Base-by-base conservation (phyloP, 345 rosid species). In the Aurinia saxatilis region DNA sequence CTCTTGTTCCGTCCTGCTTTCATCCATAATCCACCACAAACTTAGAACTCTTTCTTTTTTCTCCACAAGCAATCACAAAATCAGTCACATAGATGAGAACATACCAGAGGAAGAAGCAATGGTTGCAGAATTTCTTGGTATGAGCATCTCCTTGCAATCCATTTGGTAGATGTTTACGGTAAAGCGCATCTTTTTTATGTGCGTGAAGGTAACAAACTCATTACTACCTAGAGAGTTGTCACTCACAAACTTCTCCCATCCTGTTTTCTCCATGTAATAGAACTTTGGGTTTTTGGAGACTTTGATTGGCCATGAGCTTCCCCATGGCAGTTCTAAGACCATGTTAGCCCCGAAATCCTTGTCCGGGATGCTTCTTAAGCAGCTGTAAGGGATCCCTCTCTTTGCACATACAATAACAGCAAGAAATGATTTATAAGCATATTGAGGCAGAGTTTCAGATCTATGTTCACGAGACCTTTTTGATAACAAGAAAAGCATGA, bases 211-310 rank as follows among this genome's bases (percentile, higher is more conserved):
- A 33, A 71, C 48, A 15, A 57, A 45, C 60, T 71, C 75, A 35
- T 64, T 5, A n/a, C 50, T 7, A 6, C 75, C 70, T 30, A 71
- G 33, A 16, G 13, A 40, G 30, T 57, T 64, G 49, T 57, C 60
- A 1, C 49, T 71, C 54, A 71, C 12, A 44, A 71, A 64, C 66
- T 50, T 10, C 3, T 64, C 44, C 66, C 66, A 71, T 57, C 66
- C 70, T 7, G 3, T 4, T 64, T 50, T 42, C 49, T 71, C 65
- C 75, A 71, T 71, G 48, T 41, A 71, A 35, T 50, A 57, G 14
- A 40, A 64, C 2, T 5, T 14, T 35, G 7, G 7, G 53, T 40
- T 34, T 7, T 10, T 64, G 11, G 23, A 57, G 34, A 71, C 33
- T 18, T 29, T 41, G 46, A 71, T 44, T 10, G 1, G 0, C 70